Base-by-base conservation (phyloP, 2,329 filamentous ascomycete genomes). In the Pseudopithomyces maydicus region DNA sequence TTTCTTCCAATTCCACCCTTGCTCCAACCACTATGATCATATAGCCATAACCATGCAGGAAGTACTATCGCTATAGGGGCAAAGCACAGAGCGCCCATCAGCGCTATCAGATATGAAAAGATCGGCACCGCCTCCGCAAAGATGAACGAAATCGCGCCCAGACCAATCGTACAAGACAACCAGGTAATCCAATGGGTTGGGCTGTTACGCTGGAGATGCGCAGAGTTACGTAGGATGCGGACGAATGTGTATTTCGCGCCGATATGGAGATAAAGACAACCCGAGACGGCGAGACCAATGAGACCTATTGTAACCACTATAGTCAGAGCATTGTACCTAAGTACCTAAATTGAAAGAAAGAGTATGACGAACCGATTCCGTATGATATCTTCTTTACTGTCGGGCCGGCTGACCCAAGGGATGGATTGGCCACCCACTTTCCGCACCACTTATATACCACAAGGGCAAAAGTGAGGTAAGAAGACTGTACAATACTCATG, bases 391-490 rank as follows among this genome's bases (percentile, higher is more conserved):
- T 87, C n/a, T 88, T 88, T 62, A 88, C 77, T 0, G 79, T 81
- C 3, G 78, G 76, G 10, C 86, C 86, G 0, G 86, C 86, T 36
- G 81, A 85, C 15, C 86, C 86, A 0, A 89, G 79, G 1, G 85
- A 84, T 0, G 87, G 87, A 3, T 81, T 84, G 0, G 86, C 84
- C 4, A 89, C 85, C 81, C 83, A 88, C 58, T 83, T 76, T 3
- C 86, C 87, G 62, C 85, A 87, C 77, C 79, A 88, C 43, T 79
- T 77, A 72, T 88, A 88, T 4, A 88, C 82, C 2, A 87, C 83
- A 6, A 88, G 76, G 36, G 79, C 79, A 65, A 87, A 85, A 35
- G 80, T 78, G 12, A 87, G 75, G 67, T 88, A 88, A 0, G 82
- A 81, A 0, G 80, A 78, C 0, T 81, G 83, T 19, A 86, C 84